Base-by-base conservation (phyloP, 2,329 filamentous ascomycete genomes). In the Alternaria ethzedia region DNA sequence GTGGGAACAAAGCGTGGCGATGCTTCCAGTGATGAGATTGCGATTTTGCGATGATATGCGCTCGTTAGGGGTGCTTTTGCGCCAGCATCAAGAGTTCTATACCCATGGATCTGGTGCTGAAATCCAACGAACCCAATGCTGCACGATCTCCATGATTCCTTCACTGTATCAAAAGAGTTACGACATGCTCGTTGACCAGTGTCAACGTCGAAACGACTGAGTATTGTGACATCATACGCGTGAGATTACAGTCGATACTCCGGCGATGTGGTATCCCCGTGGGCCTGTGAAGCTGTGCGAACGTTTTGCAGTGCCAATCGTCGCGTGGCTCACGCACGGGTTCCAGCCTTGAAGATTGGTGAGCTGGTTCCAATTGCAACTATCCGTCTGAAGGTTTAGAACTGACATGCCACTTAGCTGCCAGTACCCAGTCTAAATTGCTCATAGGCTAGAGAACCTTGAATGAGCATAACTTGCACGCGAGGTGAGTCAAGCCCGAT, bases 1-100 rank as follows among this genome's bases (percentile, higher is more conserved):
- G 68, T 69, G 6, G 63, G 70, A 30, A 57, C 62, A 7, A 69
- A 66, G 46, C 70, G 70, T 44, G 51, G 62, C 26, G 70, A 70
- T 44, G 61, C 41, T 26, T 63, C 57, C 0, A 51, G 59, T 25
- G 73, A 77, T 51, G 70, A 70, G 17, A 78, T 76, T 55, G 70
- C 65, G 26, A 64, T 73, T 9, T 4, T 70, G 45, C 65, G 61
- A 28, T 67, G 32, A 67, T 11, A 6, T 17, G 3, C 10, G 6
- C 15, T 46, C 20, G 15, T 2, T 52, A 28, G 12, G 5, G 12
- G 12, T 15, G 44, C 21, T 6, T 43, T 55, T n/a, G 15, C 32
- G 6, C n/a, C 11, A 43, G n/a, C 3, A 20, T 11, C 44, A 41
- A 41, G 36, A 41, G 4, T 41, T 20, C 6, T 25, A 21, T 6